These are phyloP conservation scores for Hemerocallis citrina DNA, from an alignment of 106 monocot genomes.

Conservation along the genomic window DNA sequence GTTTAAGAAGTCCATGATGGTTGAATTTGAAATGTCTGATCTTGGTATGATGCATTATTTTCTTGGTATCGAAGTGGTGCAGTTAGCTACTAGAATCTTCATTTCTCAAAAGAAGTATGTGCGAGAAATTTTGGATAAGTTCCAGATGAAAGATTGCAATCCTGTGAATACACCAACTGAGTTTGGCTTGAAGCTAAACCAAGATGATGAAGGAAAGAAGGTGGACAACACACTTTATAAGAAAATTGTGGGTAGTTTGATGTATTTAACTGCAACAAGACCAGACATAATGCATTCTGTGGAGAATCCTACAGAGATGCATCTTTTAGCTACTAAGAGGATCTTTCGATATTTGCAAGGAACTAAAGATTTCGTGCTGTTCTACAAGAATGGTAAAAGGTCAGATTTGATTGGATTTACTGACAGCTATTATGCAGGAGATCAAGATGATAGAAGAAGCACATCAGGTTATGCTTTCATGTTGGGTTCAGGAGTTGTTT, in stretches of 20 bases:
- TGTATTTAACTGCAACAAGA: slow-evolving; percentile 22
- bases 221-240: slow-evolving; percentile 19
- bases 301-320: slow-evolving; percentile 11
- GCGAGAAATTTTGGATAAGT: slow-evolving; percentile 10
- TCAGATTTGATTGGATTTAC: slow-evolving; percentile 13
- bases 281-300: slow-evolving; percentile 25
- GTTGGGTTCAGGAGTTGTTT: slow-evolving; percentile 4
- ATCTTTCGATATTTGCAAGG: slow-evolving; percentile 14
- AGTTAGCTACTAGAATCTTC: slow-evolving; percentile 10
- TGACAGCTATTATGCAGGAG: slow-evolving; percentile 16
- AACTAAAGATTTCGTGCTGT: slow-evolving; percentile 13
- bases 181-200: slow-evolving; percentile 8
- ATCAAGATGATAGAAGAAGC: slow-evolving; percentile 10
- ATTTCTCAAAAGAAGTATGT: slow-evolving; percentile 15
- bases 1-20: slow-evolving; percentile 5
- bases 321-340: slow-evolving; percentile 15
- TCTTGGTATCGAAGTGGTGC: too few species aligned
- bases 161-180: slow-evolving; percentile 13
- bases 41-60: too few species aligned
- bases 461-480: slow-evolving; percentile 10
- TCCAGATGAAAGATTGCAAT: slow-evolving; percentile 15
- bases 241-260: slow-evolving; percentile 19
- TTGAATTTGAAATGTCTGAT: too few species aligned
- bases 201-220: slow-evolving; percentile 10
- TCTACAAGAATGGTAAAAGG: slow-evolving; percentile 13